These are phyloP conservation scores for Metarhizium album DNA, from an alignment of 2,329 filamentous ascomycete genomes.

Conservation along the genomic window DNA sequence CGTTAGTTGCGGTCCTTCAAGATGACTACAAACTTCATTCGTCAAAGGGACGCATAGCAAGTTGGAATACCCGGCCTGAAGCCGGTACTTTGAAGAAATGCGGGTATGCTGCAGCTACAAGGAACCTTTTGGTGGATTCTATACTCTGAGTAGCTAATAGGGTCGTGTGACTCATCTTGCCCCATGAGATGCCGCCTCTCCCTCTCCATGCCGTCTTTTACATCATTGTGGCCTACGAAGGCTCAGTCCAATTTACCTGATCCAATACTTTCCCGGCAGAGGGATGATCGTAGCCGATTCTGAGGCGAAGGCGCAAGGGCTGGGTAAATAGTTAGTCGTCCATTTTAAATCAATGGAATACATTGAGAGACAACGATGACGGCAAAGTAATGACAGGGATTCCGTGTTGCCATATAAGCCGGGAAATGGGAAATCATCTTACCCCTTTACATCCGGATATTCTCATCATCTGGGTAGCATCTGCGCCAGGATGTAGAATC, in stretches of 20 bases:
- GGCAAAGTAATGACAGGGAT: background rate
- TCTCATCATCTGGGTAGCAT: constrained; percentile 86
- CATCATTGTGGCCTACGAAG: constrained; percentile 27
- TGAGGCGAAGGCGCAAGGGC: constrained; percentile 77
- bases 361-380: background rate
- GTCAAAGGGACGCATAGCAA: background rate
- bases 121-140: background rate
- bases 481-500: constrained; percentile 64
- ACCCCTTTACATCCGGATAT: constrained; percentile 79
- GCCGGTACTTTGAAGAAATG: no score
- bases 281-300: constrained; percentile 68
- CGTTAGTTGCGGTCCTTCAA: background rate
- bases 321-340: constrained; percentile 26
- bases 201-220: background rate
- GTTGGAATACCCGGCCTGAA: background rate
- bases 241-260: constrained; percentile 95
- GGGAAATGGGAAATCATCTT: constrained; percentile 35
- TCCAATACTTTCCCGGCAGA: constrained; percentile 65
- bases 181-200: background rate
- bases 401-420: background rate
- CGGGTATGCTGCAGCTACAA: background rate
- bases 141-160: background rate
- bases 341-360: background rate
- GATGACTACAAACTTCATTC: background rate
- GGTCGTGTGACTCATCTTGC: background rate